phyloP scores from a whole-genome alignment of 345 rosid genomes.

The Eucalyptus pauciflora region DNA sequence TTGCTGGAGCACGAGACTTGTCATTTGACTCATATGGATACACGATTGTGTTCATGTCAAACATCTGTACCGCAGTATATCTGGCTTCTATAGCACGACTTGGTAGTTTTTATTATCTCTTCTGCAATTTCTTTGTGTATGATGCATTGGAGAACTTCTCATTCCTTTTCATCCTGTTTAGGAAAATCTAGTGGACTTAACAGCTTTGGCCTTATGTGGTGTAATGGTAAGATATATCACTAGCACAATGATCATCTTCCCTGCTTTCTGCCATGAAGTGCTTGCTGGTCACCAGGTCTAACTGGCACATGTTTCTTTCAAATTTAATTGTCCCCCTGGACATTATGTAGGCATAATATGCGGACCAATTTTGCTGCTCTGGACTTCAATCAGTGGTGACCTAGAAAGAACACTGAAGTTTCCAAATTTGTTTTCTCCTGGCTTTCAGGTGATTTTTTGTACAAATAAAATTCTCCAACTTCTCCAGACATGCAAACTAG shows the following conservation, averaged over 20 bases:
- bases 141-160: not conserved
- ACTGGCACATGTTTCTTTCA: not conserved
- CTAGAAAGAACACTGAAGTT: conserved; percentile 55
- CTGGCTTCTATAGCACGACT: conserved; percentile 85
- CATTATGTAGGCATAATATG: conserved; percentile 52
- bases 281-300: not conserved
- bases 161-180: conserved; percentile 8
- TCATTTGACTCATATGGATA: conserved; percentile 91
- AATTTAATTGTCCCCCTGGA: not conserved
- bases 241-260: not conserved
- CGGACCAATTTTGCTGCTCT: conserved; percentile 72
- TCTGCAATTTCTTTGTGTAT: not conserved
- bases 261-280: not conserved
- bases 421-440: conserved; percentile 59
- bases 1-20: conserved; percentile 96
- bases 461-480: not conserved
- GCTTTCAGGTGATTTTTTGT: conserved; percentile 55
- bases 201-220: conserved; percentile 99
- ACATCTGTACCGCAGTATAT: conserved; percentile 86
- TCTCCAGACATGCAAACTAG: not conserved
- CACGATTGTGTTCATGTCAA: conserved; percentile 74
- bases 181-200: conserved; percentile 97
- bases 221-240: conserved; percentile 53
- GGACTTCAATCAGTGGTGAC: conserved; percentile 82
- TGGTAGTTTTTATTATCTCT: conserved; percentile 31